Base-by-base conservation (phyloP, 208 protist species). In the Leishmania martiniquensis region DNA sequence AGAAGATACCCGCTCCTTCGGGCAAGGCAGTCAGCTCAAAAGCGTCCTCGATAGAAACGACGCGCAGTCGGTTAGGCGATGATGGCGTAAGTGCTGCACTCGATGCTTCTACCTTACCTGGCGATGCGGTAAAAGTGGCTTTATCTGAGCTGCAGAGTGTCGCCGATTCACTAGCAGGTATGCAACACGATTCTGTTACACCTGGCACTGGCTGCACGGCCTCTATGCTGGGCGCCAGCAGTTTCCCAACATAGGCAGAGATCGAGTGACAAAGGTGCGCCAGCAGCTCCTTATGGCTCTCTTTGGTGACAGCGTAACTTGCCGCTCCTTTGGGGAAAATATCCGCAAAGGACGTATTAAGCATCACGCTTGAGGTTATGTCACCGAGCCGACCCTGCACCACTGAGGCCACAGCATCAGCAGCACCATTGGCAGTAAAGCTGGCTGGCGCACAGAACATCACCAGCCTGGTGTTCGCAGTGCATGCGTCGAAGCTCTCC, bases 221-320 rank as follows among this genome's bases (percentile, higher is more conserved):
- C 22, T 47, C 12, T 25, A 1, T 6, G 4, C 1, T 32, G 3
- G 9, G 9, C n/a, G 42, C 59, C 37, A 20, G 15, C 22, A 81
- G 70, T 25, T 76, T 81, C 37, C 60, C 77, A 57, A 55, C 69
- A 10, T 81, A 81, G 29, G 47, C 47, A 17, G 68, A 60, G 1
- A 47, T 52, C 37, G 77, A 54, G 4, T 25, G 22, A n/a, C 51
- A 59, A 13, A 76, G 45, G 9, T n/a, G 17, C 17, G 55, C 60
- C 1, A 75, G 10, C 4, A 6, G 34, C 10, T 47, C 15, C 13
- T 59, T 39, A 60, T 17, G 55, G 1, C 37, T 29, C 4, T 65
- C 49, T 25, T 65, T 25, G 4, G 37, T 0, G 49, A 20, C 22
- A 45, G 0, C n/a, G 6, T 49, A 32, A 20, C 34, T 6, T 45